These are phyloP conservation scores for Wickerhamiella musiphila DNA, from an alignment of 805 yeast genomes.

Conservation along the genomic window DNA sequence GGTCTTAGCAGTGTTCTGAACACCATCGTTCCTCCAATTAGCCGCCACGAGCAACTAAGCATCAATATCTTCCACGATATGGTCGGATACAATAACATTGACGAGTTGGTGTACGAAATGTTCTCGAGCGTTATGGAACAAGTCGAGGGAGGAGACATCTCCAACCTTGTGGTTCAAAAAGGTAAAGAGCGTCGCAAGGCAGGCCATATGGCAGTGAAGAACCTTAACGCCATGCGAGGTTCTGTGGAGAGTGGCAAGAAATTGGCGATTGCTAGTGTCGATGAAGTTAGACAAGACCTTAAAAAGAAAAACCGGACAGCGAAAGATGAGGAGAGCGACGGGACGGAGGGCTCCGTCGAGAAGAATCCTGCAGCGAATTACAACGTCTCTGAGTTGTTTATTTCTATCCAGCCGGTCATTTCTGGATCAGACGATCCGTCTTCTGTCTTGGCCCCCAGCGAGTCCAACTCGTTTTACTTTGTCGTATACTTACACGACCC, in stretches of 20 bases:
- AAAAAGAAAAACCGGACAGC: conserved; percentile 10
- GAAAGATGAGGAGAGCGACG: conserved; percentile 3
- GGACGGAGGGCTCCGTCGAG: conserved; percentile 2
- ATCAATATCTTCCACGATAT: conserved; percentile 30
- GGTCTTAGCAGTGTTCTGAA: conserved; percentile 24
- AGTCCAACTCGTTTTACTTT: conserved; percentile 40
- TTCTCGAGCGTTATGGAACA: conserved; percentile 45
- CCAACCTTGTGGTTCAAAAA: conserved; percentile 33
- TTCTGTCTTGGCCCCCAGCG: conserved; percentile 4
- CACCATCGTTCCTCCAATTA: conserved; percentile 29
- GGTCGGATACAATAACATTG: conserved; percentile 31
- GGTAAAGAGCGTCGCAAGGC: conserved; percentile 25
- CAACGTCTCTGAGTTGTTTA: conserved; percentile 40
- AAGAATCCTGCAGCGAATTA: not conserved
- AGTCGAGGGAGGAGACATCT: conserved; percentile 52
- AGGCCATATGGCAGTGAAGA: conserved; percentile 23
- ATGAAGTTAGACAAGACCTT: conserved; percentile 51
- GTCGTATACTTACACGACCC: conserved; percentile 61
- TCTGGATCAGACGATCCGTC: conserved; percentile 20
- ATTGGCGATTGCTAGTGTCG: conserved; percentile 73
- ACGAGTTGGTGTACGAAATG: conserved; percentile 30
- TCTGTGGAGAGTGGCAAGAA: conserved; percentile 73
- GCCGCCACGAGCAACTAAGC: conserved; percentile 26
- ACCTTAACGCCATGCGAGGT: conserved; percentile 59
- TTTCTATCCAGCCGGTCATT: conserved; percentile 47